Base-by-base conservation (phyloP, 768 basidiomycete species). In the Boletus speciosus region DNA sequence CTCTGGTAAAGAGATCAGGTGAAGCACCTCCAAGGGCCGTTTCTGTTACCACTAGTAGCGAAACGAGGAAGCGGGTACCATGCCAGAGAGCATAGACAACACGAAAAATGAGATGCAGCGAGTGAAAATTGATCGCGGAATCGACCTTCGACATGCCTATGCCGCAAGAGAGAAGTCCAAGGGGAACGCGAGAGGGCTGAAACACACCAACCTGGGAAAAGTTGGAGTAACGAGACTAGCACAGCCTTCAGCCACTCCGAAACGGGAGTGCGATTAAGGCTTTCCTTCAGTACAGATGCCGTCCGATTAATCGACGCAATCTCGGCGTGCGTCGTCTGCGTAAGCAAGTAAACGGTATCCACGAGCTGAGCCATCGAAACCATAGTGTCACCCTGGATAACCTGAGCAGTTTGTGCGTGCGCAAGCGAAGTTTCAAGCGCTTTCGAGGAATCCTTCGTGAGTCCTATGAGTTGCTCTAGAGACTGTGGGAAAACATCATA, bases 301-400 rank as follows among this genome's bases (percentile, higher is more conserved):
- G 82, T 78, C 19, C 64, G 71, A 45, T 78, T 81, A 50, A 85
- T 76, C 52, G 72, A 74, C 49, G 74, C 69, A 36, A 84, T 65
- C 57, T 81, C 80, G 15, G 59, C 52, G 21, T 71, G 74, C 3
- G 79, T 72, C 10, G 70, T 72, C 32, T 63, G 60, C 1, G 75
- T 72, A 21, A 83, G 64, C 11, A 70, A 65, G 8, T 69, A 56
- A 25, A 84, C 58, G 0, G 70, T 65, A 21, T 67, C 61, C 10
- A 62, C 66, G 9, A 84, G 72, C 10, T 61, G 60, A 15, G 59
- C 49, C 43, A 76, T 75, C 21, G 76, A 72, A 34, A 61, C 51
- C 7, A 71, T 58, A 5, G 74, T 68, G 23, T 75, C 68, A 29
- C 56, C 59, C 51, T 83, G 81, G 32, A 69, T 63, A 5, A 55